Conservation (phyloP, 202 grass and related monocot genomes). For the Saccharum hybrid region DNA sequence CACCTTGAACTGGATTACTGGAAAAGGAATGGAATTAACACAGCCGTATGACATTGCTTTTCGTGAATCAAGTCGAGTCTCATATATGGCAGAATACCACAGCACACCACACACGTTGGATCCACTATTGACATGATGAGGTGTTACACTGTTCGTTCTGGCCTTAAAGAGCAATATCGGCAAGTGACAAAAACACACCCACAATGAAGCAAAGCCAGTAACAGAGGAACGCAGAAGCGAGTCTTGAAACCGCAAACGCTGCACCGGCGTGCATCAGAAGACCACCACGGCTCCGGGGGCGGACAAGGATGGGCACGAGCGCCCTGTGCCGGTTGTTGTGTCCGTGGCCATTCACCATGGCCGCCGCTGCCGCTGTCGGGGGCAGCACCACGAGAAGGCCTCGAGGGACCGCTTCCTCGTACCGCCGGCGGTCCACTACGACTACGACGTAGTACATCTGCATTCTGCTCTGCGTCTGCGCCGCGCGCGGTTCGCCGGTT, state of each 20-base stretch:
- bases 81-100: not conserved
- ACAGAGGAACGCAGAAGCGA: not conserved
- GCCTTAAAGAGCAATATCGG: not conserved
- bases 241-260: not conserved
- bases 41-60: no score
- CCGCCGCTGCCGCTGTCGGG: not conserved
- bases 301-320: not conserved
- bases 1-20: no score
- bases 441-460: not conserved
- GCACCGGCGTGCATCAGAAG: not conserved
- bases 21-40: no score
- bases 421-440: not conserved
- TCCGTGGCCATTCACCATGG: not conserved
- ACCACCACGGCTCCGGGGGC: not conserved
- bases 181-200: not conserved
- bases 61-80: not conserved
- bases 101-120: not conserved
- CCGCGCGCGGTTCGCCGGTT: no score
- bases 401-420: constrained; percentile 23
- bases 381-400: constrained; percentile 16
- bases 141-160: not conserved
- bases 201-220: not conserved
- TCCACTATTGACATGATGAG: not conserved
- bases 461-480: not conserved
- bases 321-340: not conserved